Evolutionary conservation across 169 alveolate genomes (phyloP).

Genomic region (Eimeria falciformis): DNA sequence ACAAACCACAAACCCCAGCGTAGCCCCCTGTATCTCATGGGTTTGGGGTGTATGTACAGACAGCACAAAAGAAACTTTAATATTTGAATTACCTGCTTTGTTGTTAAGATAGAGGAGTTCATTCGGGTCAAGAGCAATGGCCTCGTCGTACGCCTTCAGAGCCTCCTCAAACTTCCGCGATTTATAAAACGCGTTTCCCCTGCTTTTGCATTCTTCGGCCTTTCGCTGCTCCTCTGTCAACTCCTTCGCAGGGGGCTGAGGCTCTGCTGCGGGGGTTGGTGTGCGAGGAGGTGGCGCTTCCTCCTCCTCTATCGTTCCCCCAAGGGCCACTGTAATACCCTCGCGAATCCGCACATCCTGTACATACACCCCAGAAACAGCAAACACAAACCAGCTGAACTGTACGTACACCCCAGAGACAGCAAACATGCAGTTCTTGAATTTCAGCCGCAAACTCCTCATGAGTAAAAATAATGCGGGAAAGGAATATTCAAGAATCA

Average conservation of each 20-base stretch:
- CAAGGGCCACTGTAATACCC: constrained; percentile 71
- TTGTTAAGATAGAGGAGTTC: constrained; percentile 91
- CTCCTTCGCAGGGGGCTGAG: constrained; percentile 83
- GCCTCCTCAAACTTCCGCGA: constrained; percentile 96
- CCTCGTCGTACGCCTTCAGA: constrained; percentile 93
- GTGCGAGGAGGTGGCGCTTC: constrained; percentile 30
- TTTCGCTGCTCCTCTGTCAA: constrained; percentile 84
- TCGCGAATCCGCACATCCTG: constrained; percentile 76
- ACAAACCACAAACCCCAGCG: background rate
- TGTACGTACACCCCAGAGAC: background rate
- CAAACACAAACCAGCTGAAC: background rate
- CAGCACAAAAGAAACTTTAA: background rate
- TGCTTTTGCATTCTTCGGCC: constrained; percentile 82
- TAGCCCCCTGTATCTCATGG: background rate
- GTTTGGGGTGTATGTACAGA: background rate
- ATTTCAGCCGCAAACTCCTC: no score
- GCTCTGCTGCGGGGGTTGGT: constrained; percentile 75
- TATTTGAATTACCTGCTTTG: constrained; percentile 86
- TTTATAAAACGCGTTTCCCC: constrained; percentile 86
- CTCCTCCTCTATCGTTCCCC: constrained; percentile 73
- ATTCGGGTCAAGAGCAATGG: constrained; percentile 93
- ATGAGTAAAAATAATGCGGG: no score
- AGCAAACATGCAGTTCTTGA: background rate
- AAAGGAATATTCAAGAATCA: no score
- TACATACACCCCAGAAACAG: background rate